Conservation (phyloP, 352 stramenopile species). For the Plasmopara viticola region DNA sequence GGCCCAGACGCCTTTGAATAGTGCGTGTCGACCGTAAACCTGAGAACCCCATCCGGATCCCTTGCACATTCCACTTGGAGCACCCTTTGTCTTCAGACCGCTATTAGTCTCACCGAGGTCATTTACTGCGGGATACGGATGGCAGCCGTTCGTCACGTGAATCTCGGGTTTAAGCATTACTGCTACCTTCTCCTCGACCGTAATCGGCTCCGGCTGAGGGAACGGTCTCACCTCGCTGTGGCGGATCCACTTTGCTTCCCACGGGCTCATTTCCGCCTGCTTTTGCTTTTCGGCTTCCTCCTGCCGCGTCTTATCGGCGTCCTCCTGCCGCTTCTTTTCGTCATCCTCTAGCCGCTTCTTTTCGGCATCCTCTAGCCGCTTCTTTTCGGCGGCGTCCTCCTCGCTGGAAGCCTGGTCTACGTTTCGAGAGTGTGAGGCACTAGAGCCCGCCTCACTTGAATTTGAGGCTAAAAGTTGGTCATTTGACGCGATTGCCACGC, state of each 20-base stretch:
- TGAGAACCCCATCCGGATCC: conserved; percentile 24
- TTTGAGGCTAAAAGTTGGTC: too few relatives aligned
- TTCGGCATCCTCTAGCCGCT: too few relatives aligned
- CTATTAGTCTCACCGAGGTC: conserved; percentile 6
- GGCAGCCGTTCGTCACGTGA: conserved; percentile 15
- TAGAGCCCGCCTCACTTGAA: too few relatives aligned
- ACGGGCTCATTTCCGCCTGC: too few relatives aligned
- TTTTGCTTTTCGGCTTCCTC: too few relatives aligned
- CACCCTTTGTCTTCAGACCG: conserved; percentile 12
- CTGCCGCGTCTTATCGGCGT: too few relatives aligned
- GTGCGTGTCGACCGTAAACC: conserved; percentile 19
- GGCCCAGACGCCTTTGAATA: conserved; percentile 14
- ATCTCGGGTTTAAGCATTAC: conserved; percentile 17
- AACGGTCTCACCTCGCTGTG: conserved; percentile 16
- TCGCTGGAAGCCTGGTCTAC: too few relatives aligned
- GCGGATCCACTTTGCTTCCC: conserved; percentile 5
- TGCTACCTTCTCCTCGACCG: conserved; percentile 11
- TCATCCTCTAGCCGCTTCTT: too few relatives aligned
- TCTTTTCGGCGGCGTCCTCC: too few relatives aligned
- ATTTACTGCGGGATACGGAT: conserved; percentile 16
- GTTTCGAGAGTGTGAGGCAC: too few relatives aligned
- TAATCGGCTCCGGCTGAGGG: conserved; percentile 8
- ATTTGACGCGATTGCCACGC: too few relatives aligned
- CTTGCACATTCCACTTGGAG: conserved; percentile 14
- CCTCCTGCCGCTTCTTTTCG: too few relatives aligned